Base-by-base conservation (phyloP, 306 rosid genomes). In the Ammopiptanthus mongolicus region DNA sequence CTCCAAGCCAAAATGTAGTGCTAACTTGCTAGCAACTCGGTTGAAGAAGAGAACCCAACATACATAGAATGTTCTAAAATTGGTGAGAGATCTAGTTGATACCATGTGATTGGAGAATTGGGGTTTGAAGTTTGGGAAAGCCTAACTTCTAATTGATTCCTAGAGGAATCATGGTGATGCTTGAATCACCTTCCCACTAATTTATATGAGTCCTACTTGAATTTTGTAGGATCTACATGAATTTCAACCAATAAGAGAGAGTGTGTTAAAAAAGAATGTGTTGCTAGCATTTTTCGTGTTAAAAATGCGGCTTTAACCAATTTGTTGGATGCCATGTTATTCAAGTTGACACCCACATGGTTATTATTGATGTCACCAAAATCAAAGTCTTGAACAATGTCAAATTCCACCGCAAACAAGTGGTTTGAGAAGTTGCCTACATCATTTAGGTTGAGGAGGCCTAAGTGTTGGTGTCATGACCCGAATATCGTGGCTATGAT, bases 1-100 rank as follows among this genome's bases (percentile, higher is more conserved):
- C 81, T 89, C 93, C 93, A 89, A 28, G 91, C 93, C 6, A 80
- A 8, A 0, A 88, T 64, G 13, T 86, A 82, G 69, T 88, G 93
- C 7, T 76, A 75, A 69, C 93, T 80, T 0, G 88, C 72, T 0
- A 73, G 71, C 70, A 80, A 18, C 47, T 83, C 93, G 23, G 90
- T 84, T 69, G 93, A 80, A 47, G 90, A 39, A 69, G 90, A 86
- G 62, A 88, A 88, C 21, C 92, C 93, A 0, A 88, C 81, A 41
- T 84, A 88, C 93, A 88, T 86, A 28, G 72, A 66, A 4, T 88
- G 86, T 19, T 74, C 2, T 8, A 88, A 70, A 53, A 84, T 78
- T 6, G 79, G 73, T 1, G 89, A 82, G 31, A 88, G 90, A 81
- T 88, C 84, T 19, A 88, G 80, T 23, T 72, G 28, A 22, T 36